Percentiles rank a stretch among this genome's conserved stretches.
Evolutionary conservation across 345 rosid species (phyloP).

Genomic region (Psidium guajava): DNA sequence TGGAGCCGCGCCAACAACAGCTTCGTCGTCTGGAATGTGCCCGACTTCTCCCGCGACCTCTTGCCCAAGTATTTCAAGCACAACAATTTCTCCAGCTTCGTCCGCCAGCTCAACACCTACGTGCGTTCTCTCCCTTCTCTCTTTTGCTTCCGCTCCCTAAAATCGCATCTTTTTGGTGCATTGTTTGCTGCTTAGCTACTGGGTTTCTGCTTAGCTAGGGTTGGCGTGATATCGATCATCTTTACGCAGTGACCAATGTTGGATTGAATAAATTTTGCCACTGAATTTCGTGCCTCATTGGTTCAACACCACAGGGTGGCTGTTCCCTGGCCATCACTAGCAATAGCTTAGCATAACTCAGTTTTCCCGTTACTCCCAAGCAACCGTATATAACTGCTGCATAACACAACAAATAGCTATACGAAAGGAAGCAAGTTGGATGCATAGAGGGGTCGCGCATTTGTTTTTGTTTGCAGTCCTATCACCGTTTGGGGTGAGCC

Average conservation of each 20-base stretch:
- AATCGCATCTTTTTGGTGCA: background rate
- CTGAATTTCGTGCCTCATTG: background rate
- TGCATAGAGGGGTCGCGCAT: background rate
- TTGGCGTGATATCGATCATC: background rate
- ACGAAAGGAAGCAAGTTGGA: background rate
- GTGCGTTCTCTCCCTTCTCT: background rate
- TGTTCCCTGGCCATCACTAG: background rate
- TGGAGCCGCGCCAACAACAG: constrained; percentile 2
- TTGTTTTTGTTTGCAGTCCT: background rate
- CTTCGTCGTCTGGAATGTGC: constrained; percentile 4
- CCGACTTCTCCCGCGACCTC: constrained; percentile 4
- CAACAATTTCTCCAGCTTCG: constrained; percentile 7
- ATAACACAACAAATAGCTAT: background rate
- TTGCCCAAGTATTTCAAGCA: constrained; percentile 6
- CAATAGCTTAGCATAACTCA: background rate
- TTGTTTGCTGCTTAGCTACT: background rate
- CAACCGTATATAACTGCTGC: background rate
- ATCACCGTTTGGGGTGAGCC: background rate
- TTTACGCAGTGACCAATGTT: background rate
- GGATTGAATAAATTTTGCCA: background rate
- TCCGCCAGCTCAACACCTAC: constrained; percentile 7
- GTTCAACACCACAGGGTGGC: background rate
- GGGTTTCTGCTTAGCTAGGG: background rate
- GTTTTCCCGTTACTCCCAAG: background rate
- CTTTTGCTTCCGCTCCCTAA: background rate